Conservation (phyloP, 495 filamentous ascomycete species). For the Lophium mytilinum region DNA sequence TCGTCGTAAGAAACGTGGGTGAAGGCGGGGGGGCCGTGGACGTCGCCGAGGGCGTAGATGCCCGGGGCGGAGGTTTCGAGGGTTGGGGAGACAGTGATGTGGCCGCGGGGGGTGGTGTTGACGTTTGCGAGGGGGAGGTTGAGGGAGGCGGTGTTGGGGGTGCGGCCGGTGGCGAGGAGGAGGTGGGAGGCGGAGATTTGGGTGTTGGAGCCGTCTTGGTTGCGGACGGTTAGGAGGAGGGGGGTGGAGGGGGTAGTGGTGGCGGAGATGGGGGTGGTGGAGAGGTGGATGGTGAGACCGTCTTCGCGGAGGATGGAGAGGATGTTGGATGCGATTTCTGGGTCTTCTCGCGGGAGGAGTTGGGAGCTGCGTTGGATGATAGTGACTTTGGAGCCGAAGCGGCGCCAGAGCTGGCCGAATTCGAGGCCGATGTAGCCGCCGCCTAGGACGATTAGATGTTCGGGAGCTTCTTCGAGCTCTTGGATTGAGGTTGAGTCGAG, state of each 20-base stretch:
- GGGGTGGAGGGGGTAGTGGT: conserved; percentile 4
- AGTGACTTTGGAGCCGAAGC: conserved; percentile 41
- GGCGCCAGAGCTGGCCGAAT: conserved; percentile 44
- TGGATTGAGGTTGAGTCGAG: conserved; percentile 43
- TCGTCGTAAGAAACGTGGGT: conserved; percentile 50
- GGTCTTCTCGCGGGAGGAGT: conserved; percentile 39
- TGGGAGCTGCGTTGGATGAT: conserved; percentile 38
- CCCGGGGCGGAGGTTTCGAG: conserved; percentile 35
- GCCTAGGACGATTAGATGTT: conserved; percentile 43
- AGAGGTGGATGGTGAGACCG: conserved; percentile 34
- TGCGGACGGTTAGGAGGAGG: conserved; percentile 5
- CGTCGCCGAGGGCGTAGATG: conserved; percentile 45
- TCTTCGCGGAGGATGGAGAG: conserved; percentile 36
- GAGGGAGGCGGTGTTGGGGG: conserved; percentile 40
- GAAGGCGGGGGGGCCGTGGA: conserved; percentile 45
- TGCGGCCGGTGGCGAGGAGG: conserved; percentile 41
- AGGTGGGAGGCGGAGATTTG: conserved; percentile 38
- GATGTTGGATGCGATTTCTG: conserved; percentile 35
- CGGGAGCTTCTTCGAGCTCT: conserved; percentile 40
- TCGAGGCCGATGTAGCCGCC: conserved; percentile 46
- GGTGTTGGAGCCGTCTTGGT: conserved; percentile 4
- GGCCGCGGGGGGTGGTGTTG: conserved; percentile 29
- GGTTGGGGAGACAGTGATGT: conserved; percentile 36
- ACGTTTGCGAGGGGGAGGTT: conserved; percentile 33
- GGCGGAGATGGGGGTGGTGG: conserved; percentile 17